phyloP scores from a whole-genome alignment of 805 yeast species.

The Candida taoyuanica region DNA sequence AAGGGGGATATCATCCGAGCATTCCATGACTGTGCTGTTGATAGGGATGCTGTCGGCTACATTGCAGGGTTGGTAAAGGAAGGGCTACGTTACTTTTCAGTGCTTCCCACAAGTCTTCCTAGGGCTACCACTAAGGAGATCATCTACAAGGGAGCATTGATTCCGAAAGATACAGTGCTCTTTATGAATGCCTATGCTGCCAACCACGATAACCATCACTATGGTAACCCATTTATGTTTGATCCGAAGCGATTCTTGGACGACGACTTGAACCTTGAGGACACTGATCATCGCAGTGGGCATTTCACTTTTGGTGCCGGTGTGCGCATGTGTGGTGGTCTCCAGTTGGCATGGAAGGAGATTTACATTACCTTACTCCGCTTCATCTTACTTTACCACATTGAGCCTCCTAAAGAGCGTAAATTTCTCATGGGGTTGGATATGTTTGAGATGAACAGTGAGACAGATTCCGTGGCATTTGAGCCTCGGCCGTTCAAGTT shows the following conservation, averaged over 20 bases:
- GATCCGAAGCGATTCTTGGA: constrained; percentile 51
- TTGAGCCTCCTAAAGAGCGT: constrained; percentile 37
- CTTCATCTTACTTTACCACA: constrained; percentile 45
- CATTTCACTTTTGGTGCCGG: constrained; percentile 67
- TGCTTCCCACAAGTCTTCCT: constrained; percentile 64
- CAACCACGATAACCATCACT: constrained; percentile 52
- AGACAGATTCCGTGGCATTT: constrained; percentile 57
- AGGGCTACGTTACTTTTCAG: constrained; percentile 57
- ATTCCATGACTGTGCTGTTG: constrained; percentile 31
- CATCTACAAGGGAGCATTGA: constrained; percentile 32
- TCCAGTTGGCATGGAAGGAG: constrained; percentile 58
- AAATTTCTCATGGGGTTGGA: constrained; percentile 36
- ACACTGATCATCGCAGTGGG: constrained; percentile 4
- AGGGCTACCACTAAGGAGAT: constrained; percentile 52
- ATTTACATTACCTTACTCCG: constrained; percentile 55
- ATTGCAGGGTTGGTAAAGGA: constrained; percentile 58
- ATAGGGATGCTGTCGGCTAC: constrained; percentile 41
- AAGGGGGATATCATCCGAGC: constrained; percentile 29
- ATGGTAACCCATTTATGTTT: constrained; percentile 41
- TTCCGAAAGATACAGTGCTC: constrained; percentile 54
- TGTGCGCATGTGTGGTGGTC: constrained; percentile 68
- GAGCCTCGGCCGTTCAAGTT: constrained; percentile 48
- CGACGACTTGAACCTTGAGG: constrained; percentile 16
- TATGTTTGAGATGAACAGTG: constrained; percentile 46
- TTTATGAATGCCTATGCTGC: constrained; percentile 69